A percentile compares a stretch with the other conserved stretches of the same genome.
Evolutionary conservation across 2,329 filamentous ascomycete genomes (phyloP).

Genomic region (Claviceps spartinae): DNA sequence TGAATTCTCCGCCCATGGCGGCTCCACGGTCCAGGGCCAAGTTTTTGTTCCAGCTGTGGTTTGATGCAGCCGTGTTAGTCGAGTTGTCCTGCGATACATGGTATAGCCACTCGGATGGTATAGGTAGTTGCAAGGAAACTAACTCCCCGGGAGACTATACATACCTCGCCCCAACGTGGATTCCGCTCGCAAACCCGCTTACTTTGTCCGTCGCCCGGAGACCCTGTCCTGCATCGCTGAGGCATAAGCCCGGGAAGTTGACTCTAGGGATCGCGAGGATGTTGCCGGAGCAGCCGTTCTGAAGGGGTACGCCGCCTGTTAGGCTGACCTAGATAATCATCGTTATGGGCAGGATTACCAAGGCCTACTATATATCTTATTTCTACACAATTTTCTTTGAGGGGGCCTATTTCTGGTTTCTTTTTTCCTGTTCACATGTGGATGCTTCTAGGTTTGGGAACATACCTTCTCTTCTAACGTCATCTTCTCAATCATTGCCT

Average conservation of each 20-base stretch:
- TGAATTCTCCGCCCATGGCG: constrained; percentile 66
- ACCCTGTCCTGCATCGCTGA: constrained; percentile 32
- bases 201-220: constrained; percentile 29
- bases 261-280: constrained; percentile 25
- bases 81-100: too few species aligned
- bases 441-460: background rate
- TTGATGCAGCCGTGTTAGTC: background rate
- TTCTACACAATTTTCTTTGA: too few species aligned
- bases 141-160: constrained; percentile 2
- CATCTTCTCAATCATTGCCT: constrained; percentile 54
- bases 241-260: constrained; percentile 29
- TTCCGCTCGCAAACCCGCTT: constrained; percentile 26
- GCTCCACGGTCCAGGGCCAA: constrained; percentile 54
- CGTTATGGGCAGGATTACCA: too few species aligned
- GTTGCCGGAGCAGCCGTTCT: constrained; percentile 33
- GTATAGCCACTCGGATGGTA: too few species aligned
- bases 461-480: constrained; percentile 56
- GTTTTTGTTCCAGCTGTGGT: constrained; percentile 50
- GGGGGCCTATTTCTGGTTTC: too few species aligned
- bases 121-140: too few species aligned
- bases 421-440: background rate
- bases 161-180: constrained; percentile 27
- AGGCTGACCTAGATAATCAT: constrained; percentile 39
- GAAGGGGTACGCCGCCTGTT: constrained; percentile 51
- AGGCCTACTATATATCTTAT: too few species aligned